A percentile compares a stretch with the other conserved stretches of the same genome.
phyloP scores from a whole-genome alignment of 805 yeast species.

The Kazachstania psychrophila region DNA sequence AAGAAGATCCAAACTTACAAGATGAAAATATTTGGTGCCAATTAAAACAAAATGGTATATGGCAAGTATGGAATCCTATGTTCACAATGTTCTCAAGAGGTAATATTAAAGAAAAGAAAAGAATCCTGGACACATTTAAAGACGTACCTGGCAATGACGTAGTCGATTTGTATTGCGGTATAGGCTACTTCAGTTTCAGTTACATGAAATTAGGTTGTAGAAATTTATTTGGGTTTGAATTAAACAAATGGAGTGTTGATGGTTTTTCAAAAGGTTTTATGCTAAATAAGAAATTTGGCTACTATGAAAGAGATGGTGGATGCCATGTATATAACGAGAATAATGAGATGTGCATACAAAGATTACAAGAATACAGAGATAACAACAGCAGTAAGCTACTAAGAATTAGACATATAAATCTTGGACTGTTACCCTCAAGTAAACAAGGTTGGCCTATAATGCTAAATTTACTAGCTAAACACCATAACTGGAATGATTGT shows the following conservation, averaged over 20 bases:
- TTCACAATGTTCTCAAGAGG: slow-evolving; percentile 87
- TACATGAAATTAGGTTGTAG: slow-evolving; percentile 49
- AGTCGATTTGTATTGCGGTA: slow-evolving; percentile 73
- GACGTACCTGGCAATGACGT: slow-evolving; percentile 36
- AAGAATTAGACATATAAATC: slow-evolving; percentile 47
- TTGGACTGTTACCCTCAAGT: slow-evolving; percentile 74
- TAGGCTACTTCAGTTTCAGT: slow-evolving; percentile 72
- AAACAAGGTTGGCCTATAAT: slow-evolving; percentile 51
- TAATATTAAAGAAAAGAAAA: slow-evolving; percentile 67
- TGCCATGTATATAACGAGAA: slow-evolving; percentile 50
- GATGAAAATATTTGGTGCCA: slow-evolving; percentile 55
- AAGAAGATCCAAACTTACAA: slow-evolving; percentile 13
- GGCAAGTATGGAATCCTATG: slow-evolving; percentile 75
- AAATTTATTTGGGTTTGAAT: slow-evolving; percentile 64
- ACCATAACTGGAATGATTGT: slow-evolving; percentile 9
- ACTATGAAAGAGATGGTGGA: slow-evolving; percentile 5
- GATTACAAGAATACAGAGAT: slow-evolving; percentile 30
- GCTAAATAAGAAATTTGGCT: slow-evolving; percentile 33
- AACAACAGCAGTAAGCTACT: slow-evolving; percentile 21
- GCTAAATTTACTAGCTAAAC: slow-evolving; percentile 9
- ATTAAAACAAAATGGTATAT: slow-evolving; percentile 60
- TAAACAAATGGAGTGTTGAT: slow-evolving; percentile 75
- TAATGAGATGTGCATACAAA: slow-evolving; percentile 41
- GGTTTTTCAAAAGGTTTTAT: slow-evolving; percentile 54
- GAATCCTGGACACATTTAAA: slow-evolving; percentile 42